Evolutionary conservation across 495 filamentous ascomycete genomes (phyloP).

Genomic region (Penicillium ucsense): DNA sequence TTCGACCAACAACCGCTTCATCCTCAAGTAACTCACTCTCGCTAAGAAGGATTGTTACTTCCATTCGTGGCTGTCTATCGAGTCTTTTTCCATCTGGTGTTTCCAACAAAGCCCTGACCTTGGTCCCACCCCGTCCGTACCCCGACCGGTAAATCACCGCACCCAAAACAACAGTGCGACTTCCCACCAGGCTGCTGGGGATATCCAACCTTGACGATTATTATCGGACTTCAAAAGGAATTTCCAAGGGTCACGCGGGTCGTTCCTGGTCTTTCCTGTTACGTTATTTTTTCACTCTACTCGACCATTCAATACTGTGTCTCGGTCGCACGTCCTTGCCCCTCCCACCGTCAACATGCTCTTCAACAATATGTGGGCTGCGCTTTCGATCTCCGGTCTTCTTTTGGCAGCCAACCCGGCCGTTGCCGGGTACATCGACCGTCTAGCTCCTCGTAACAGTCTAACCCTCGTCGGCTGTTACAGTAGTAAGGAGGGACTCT

Average conservation of each 20-base stretch:
- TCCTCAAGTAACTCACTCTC: too few relatives aligned
- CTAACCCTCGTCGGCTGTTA: slow-evolving; percentile 25
- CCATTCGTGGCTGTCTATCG: too few relatives aligned
- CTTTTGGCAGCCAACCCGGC: slow-evolving; percentile 17
- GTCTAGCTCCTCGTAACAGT: slow-evolving; percentile 6
- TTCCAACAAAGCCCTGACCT: not conserved
- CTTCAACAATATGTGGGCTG: slow-evolving; percentile 15
- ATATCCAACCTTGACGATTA: slow-evolving; percentile 1
- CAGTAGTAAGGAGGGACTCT: slow-evolving; percentile 22
- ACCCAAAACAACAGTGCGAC: not conserved
- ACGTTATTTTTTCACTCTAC: too few relatives aligned
- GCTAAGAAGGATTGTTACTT: too few relatives aligned
- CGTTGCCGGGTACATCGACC: slow-evolving; percentile 13
- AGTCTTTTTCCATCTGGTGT: not conserved
- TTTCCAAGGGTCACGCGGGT: slow-evolving; percentile 36
- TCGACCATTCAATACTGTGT: too few relatives aligned
- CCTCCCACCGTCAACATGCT: slow-evolving; percentile 20
- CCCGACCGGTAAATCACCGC: not conserved
- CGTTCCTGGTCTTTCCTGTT: slow-evolving; percentile 29
- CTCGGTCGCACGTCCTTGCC: not conserved
- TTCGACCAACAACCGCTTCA: too few relatives aligned
- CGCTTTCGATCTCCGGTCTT: slow-evolving; percentile 19
- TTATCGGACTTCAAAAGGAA: slow-evolving; percentile 5
- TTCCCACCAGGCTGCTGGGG: too few relatives aligned
- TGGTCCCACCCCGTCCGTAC: not conserved